Conservation (phyloP, 192 early-diverging fungal species). For the Coemansia guatemalensis region DNA sequence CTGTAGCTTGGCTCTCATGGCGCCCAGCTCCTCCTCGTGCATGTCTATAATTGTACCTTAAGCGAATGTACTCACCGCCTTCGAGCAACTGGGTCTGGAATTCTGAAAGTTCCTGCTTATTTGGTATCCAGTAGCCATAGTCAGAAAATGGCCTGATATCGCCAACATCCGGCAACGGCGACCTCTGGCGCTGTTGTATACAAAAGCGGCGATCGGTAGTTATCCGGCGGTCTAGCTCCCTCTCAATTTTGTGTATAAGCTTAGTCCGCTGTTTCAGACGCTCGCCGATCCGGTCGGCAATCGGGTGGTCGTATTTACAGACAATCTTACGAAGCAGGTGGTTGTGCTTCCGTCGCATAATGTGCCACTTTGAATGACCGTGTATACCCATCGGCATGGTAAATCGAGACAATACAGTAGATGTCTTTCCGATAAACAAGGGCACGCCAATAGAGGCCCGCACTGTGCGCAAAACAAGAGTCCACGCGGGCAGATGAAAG, state of each 20-base stretch:
- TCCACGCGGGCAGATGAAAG: slow-evolving; percentile 42
- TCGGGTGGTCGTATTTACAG: not conserved
- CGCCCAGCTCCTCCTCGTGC: not conserved
- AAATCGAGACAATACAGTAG: slow-evolving; percentile 20
- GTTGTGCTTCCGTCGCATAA: slow-evolving; percentile 12
- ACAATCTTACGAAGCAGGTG: not conserved
- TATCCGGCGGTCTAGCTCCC: slow-evolving; percentile 29
- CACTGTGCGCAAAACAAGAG: slow-evolving; percentile 34
- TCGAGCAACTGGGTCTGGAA: not conserved
- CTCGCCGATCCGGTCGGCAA: not conserved
- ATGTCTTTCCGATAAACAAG: not conserved
- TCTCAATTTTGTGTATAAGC: slow-evolving; percentile 17
- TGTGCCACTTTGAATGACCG: not conserved
- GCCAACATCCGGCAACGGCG: slow-evolving; percentile 7
- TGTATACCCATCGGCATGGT: slow-evolving; percentile 7
- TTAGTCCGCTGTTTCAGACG: slow-evolving; percentile 14
- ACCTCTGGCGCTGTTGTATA: slow-evolving; percentile 1
- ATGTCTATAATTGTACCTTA: not conserved
- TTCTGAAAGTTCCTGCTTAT: not conserved
- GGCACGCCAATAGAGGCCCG: slow-evolving; percentile 26
- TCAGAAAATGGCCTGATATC: slow-evolving; percentile 9
- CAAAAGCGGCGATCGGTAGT: slow-evolving; percentile 20
- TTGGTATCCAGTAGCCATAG: slow-evolving; percentile 34
- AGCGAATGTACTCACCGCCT: not conserved
- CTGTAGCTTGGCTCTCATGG: not conserved